Percentiles rank a stretch among this genome's conserved stretches.
Evolutionary conservation across 1,284 basidiomycete species (phyloP).

Genomic region (Ganoderma lingzhi): DNA sequence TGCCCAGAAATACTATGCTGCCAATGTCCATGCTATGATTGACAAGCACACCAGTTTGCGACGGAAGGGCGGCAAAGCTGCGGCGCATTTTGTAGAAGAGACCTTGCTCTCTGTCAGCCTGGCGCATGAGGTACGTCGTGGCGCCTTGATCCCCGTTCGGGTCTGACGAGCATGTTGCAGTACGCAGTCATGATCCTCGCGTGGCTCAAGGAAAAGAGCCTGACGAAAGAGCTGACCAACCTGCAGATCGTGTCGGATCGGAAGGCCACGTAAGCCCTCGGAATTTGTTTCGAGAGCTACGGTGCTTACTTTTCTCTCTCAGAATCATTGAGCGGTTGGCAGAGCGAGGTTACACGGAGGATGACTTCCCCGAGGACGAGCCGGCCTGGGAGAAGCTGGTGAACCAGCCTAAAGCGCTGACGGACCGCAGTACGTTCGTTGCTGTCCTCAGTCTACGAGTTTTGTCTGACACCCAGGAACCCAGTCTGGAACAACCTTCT

Average conservation of each 20-base stretch:
- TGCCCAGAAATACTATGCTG: neutral
- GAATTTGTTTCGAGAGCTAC: no score
- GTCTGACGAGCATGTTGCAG: neutral
- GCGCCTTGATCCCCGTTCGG: neutral
- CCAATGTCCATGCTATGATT: neutral
- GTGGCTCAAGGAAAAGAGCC: neutral
- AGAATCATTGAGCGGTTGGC: slow-evolving; percentile 15
- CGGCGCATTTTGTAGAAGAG: neutral
- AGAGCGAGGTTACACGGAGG: slow-evolving; percentile 14
- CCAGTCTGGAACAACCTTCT: slow-evolving; percentile 23
- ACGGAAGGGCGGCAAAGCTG: neutral
- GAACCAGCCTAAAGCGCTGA: slow-evolving; percentile 2
- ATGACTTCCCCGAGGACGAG: slow-evolving; percentile 14
- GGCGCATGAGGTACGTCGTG: neutral
- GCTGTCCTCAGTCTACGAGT: neutral
- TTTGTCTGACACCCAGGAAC: no score
- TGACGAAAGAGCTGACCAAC: neutral
- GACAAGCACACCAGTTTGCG: neutral
- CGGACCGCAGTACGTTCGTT: slow-evolving; percentile 22
- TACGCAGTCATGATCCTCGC: neutral
- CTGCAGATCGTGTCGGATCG: neutral
- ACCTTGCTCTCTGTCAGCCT: neutral
- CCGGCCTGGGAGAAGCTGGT: neutral
- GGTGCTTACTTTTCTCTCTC: neutral
- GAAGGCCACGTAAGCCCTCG: neutral